Evolutionary conservation across 1,139 yeast species (phyloP).

Genomic region (Pneumocystis murina): DNA sequence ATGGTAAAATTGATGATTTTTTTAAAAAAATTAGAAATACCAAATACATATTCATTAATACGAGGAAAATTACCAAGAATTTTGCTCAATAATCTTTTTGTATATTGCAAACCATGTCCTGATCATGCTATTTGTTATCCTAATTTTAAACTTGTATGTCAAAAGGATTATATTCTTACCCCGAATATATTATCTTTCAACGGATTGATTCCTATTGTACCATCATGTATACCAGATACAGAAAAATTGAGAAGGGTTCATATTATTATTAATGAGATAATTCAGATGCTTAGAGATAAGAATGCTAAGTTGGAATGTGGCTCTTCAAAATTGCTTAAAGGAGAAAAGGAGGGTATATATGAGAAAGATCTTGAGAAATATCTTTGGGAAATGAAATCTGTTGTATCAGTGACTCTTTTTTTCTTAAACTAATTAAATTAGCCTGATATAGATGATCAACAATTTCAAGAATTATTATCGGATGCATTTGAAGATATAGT

Average conservation of each 20-base stretch:
- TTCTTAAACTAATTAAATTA: background rate
- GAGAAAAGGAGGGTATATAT: constrained; percentile 18
- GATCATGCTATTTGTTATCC: constrained; percentile 62
- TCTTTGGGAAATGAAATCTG: constrained; percentile 22
- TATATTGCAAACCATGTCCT: constrained; percentile 67
- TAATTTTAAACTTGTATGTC: constrained; percentile 46
- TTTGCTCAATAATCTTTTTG: constrained; percentile 26
- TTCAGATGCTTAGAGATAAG: constrained; percentile 50
- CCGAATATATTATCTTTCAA: constrained; percentile 43
- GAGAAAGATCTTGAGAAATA: constrained; percentile 20
- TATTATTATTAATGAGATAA: constrained; percentile 51
- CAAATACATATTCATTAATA: background rate
- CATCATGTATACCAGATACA: constrained; percentile 62
- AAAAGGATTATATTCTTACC: constrained; percentile 45
- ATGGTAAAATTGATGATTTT: background rate
- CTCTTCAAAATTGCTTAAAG: constrained; percentile 19
- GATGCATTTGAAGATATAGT: background rate
- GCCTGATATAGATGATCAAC: background rate
- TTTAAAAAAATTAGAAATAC: background rate
- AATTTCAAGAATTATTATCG: background rate
- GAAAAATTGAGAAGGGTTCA: constrained; percentile 54
- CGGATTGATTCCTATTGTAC: constrained; percentile 45
- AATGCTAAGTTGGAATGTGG: constrained; percentile 64
- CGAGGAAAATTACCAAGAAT: background rate
- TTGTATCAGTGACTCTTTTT: constrained; percentile 22